These are phyloP conservation scores for Buxus sempervirens DNA, from an alignment of 164 flowering plant species.

Conservation along the genomic window DNA sequence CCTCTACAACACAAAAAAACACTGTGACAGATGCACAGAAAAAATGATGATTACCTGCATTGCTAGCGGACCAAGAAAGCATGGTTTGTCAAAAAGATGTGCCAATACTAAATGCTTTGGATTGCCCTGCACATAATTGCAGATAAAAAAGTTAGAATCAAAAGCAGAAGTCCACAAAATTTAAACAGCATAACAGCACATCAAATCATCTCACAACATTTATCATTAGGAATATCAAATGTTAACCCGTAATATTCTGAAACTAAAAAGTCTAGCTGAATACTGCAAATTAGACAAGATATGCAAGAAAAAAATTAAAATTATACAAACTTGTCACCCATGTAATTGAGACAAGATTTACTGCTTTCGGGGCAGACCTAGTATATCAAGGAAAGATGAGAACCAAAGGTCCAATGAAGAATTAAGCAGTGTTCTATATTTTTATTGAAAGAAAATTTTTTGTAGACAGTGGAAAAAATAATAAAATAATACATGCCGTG, in stretches of 20 bases:
- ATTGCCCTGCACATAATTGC: conserved; percentile 42
- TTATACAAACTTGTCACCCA: no score
- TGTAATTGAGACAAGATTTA: no score
- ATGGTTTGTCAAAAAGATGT: conserved; percentile 95
- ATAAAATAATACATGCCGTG: background rate
- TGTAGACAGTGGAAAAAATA: background rate
- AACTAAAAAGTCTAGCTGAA: no score
- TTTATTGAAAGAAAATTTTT: no score
- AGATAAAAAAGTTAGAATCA: background rate
- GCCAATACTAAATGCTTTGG: conserved; percentile 74
- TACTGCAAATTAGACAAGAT: no score
- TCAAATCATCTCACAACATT: background rate
- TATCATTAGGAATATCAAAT: background rate
- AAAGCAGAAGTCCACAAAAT: background rate
- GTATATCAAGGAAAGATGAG: background rate
- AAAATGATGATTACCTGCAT: conserved; percentile 44
- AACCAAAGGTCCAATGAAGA: background rate
- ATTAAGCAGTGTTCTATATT: background rate
- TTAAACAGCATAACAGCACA: background rate
- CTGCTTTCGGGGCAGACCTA: background rate
- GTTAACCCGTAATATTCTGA: no score
- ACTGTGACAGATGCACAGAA: background rate
- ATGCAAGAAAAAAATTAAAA: no score
- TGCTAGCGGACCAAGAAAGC: conserved; percentile 89
- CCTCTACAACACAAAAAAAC: background rate